Base-by-base conservation (phyloP, 129 eudicot species). In the Silybum marianum region DNA sequence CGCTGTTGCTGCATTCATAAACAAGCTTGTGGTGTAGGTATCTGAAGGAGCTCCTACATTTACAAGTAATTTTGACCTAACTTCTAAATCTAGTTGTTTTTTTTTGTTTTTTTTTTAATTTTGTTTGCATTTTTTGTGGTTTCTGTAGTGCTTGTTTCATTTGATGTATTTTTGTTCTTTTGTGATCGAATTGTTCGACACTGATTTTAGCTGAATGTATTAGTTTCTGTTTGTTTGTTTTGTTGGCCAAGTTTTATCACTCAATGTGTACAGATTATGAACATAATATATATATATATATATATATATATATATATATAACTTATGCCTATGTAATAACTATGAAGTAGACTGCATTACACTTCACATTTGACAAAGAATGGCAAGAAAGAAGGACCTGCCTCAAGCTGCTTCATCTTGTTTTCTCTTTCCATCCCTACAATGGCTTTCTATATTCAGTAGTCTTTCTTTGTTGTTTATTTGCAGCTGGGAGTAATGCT, bases 101-200 rank as follows among this genome's bases (percentile, higher is more conserved):
- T 48, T 46, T n/a, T n/a, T n/a, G n/a, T n/a, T 44, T 18, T 7
- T 7, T 9, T 18, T 21, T 75, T 8, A 18, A 51, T 65, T 65
- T 23, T 23, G 14, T 22, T 65, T 65, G 69, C 30, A 65, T 21
- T 65, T 22, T 16, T 14, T 65, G 11, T 65, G 30, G 16, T 65
- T 54, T 75, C 48, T 30, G 69, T n/a, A 58, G 54, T 75, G 51
- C 13, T 32, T n/a, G 79, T 75, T 58, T 30, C 1, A 58, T 58
- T 58, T 58, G 66, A 58, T 58, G 66, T 18, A n/a, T 58, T 30
- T 28, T 19, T 30, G 48, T 51, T 75, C 19, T 11, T 9, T 28
- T 75, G 19, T 6, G 69, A 40, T 24, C 63, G 65, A 44, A 19
- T 73, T 44, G 60, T 74, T 30, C 11, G 24, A 2, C 4, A 30